Evolutionary conservation across 225 moss, liverwort and hornwort genomes (phyloP), one percentile per base, ranked within the genome.

Genomic region (Thuidium tamariscinum): DNA sequence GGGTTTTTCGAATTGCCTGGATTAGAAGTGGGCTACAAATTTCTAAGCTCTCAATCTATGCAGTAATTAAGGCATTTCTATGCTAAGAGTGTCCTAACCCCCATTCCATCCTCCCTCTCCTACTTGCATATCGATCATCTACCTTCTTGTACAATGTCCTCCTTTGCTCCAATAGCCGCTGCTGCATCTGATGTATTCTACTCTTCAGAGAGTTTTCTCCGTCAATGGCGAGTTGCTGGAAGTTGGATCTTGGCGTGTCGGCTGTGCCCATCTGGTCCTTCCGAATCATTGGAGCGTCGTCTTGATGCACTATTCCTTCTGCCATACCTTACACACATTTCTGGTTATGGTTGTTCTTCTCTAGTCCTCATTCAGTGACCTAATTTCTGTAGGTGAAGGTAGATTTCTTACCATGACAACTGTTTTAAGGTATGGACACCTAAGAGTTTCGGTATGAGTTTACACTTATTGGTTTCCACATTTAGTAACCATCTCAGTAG

Each of bases 41-140:
- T 32, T 65, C 29, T 3, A 56, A 60, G n/a, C 15, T 17, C 49
- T 39, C 30, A 72, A 60, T n/a, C 79, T 55, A 16, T 71, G 26
- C 41, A 82, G 51, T 5, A 48, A 55, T 29, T 9, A 34, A 39
- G 67, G 39, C 12, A n/a, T 32, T 52, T 55, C 18, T 34, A 54
- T 21, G 14, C 74, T 88, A 89, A 46, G 88, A 89, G 80, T 88
- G 90, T 66, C 81, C 86, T 32, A 90, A 83, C 16, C 77, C 87
- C 91, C 89, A 90, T 88, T 91, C 93, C 93, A 91, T 91, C 76
- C 93, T 91, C 39, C 76, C 83, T 82, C 69, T 87, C 75, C 88
- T 87, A 74, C 80, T 66, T 77, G 80, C 34, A 23, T 7, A 32
- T 42, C 72, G 63, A 57, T 82, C 79, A 55, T 85, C 89, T 52